These are phyloP conservation scores for Scedosporium boydii DNA, from an alignment of 2,329 filamentous ascomycete genomes.

Conservation along the genomic window DNA sequence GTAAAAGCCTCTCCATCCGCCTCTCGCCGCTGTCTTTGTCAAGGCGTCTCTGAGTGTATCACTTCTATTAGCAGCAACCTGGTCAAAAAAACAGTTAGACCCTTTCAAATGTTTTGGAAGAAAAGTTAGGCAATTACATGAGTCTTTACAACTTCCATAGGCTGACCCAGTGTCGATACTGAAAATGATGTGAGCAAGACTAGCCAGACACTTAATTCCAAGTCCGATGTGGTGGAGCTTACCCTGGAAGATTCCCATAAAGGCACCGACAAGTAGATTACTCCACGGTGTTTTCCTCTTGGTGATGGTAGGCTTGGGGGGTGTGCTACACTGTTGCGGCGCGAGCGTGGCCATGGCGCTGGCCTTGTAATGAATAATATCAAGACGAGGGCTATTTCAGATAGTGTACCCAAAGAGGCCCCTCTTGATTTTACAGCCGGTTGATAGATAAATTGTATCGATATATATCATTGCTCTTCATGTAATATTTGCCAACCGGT, in stretches of 20 bases:
- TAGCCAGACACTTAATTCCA: not conserved
- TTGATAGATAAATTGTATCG: too few relatives aligned
- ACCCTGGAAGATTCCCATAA: not conserved
- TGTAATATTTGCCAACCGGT: too few relatives aligned
- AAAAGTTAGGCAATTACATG: conserved; percentile 5
- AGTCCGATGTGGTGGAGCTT: not conserved
- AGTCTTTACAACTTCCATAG: conserved; percentile 12
- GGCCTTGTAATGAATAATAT: too few relatives aligned
- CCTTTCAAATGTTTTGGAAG: not conserved
- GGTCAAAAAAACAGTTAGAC: not conserved
- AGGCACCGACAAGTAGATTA: not conserved
- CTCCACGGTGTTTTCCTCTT: conserved; percentile 1
- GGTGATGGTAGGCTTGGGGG: too few relatives aligned
- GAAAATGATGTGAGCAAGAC: not conserved
- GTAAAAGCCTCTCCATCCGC: conserved; percentile 9
- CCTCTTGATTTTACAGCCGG: too few relatives aligned
- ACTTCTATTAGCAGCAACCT: conserved; percentile 5
- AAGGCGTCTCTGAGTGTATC: conserved; percentile 7
- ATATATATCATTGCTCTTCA: too few relatives aligned
- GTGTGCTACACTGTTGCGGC: too few relatives aligned
- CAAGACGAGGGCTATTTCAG: too few relatives aligned
- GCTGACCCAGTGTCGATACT: conserved; percentile 11
- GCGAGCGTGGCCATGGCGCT: too few relatives aligned
- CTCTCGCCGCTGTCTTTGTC: conserved; percentile 8
- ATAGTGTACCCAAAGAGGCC: too few relatives aligned